Conservation (phyloP, 2,329 filamentous ascomycete species). For the Epichloe elymi region DNA sequence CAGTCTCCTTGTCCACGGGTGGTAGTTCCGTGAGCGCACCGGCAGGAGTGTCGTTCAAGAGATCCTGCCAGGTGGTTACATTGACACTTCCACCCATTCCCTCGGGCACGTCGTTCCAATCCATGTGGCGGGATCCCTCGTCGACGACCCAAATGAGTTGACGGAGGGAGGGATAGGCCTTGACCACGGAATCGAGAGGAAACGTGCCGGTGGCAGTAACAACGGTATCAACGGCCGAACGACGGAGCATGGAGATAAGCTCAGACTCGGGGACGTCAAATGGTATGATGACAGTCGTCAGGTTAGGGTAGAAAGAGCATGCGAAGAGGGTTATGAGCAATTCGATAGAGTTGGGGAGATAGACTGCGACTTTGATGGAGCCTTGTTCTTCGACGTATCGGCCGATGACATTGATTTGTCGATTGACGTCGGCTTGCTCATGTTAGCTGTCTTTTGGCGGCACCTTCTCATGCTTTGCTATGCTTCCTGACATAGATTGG, state of each 20-base stretch:
- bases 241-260: constrained; percentile 58
- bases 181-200: constrained; percentile 60
- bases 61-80: constrained; percentile 86
- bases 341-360: constrained; percentile 87
- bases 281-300: constrained; percentile 74
- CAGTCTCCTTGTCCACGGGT: constrained; percentile 37
- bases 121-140: constrained; percentile 78
- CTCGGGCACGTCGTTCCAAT: constrained; percentile 82
- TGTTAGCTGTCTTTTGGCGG: constrained; percentile 4
- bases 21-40: constrained; percentile 52
- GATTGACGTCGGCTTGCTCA: constrained; percentile 52
- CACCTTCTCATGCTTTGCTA: neutral
- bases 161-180: constrained; percentile 56
- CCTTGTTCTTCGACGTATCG: constrained; percentile 59
- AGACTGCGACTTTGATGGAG: constrained; percentile 70
- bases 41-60: constrained; percentile 57
- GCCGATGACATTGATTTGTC: constrained; percentile 80
- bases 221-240: constrained; percentile 65
- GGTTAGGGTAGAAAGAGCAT: constrained; percentile 69
- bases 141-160: constrained; percentile 89
- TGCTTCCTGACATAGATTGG: neutral
- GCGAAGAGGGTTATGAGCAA: constrained; percentile 73
- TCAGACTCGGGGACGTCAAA: constrained; percentile 61
- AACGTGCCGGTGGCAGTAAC: constrained; percentile 79
- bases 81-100: constrained; percentile 62